phyloP scores from a whole-genome alignment of 1,139 yeast species.

The Casaregolazyma suthepensis region DNA sequence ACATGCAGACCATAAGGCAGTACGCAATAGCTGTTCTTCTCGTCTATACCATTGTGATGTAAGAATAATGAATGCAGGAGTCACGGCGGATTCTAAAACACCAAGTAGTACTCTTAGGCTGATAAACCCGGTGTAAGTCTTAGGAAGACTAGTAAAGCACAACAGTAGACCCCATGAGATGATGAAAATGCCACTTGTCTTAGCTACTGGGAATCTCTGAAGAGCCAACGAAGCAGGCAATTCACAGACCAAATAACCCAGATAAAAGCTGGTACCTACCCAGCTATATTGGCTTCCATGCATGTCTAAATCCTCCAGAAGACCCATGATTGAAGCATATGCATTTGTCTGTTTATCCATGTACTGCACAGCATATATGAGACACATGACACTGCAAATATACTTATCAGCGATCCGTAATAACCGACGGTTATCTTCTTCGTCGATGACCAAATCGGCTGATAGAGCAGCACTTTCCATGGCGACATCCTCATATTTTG shows the following conservation, averaged over 20 bases:
- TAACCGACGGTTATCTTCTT: conserved; percentile 32
- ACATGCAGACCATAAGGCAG: conserved; percentile 45
- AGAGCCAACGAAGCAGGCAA: conserved; percentile 45
- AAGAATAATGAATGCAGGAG: conserved; percentile 56
- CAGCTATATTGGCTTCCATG: conserved; percentile 41
- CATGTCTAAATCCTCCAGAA: conserved; percentile 35
- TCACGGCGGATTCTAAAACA: conserved; percentile 47
- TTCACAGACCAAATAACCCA: conserved; percentile 47
- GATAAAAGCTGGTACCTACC: conserved; percentile 53
- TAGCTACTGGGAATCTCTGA: conserved; percentile 51
- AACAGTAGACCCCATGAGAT: conserved; percentile 48
- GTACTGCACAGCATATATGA: conserved; percentile 55
- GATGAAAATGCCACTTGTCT: conserved; percentile 42
- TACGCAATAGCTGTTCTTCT: conserved; percentile 47
- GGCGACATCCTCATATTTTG: conserved; percentile 12
- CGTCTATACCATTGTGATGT: conserved; percentile 50
- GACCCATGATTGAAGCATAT: conserved; percentile 56
- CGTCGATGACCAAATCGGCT: conserved; percentile 14
- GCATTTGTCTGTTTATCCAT: conserved; percentile 60
- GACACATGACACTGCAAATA: conserved; percentile 49
- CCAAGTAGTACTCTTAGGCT: conserved; percentile 50
- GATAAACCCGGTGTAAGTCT: conserved; percentile 44
- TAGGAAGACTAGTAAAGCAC: conserved; percentile 43
- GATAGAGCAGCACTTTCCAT: conserved; percentile 12
- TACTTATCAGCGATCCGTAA: conserved; percentile 48